Base-by-base conservation (phyloP, 768 basidiomycete species). In the Nidularia pulvinata region DNA sequence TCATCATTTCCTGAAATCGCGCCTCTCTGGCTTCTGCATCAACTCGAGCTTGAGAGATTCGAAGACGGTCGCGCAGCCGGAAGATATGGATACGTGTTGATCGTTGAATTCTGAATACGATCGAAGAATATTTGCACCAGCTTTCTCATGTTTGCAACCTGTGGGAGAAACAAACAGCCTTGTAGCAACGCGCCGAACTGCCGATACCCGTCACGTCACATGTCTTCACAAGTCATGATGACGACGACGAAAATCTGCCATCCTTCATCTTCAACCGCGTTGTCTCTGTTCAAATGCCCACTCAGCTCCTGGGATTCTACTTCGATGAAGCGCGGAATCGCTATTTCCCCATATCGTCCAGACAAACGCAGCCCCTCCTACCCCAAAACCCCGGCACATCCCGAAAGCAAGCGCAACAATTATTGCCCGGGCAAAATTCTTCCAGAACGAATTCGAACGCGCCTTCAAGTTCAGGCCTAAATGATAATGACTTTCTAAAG, bases 341-440 rank as follows among this genome's bases (percentile, higher is more conserved):
- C 7, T 86, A 87, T 63, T 87, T 85, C 58, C 81, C 85, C 22
- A 34, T 76, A 10, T 73, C 78, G 22, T 78, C 78, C 1, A 70
- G 65, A 37, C 76, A 70, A 37, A 66, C 64, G 50, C 45, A 45
- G 7, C 37, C 61, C 47, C 50, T 54, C 32, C 47, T 57, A 33
- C 22, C 56, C 46, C 49, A 57, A 32, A 48, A 52, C 46, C 53
- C 58, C 9, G 52, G 53, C 42, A 14, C 58, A 22, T 30, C 25
- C 25, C 25, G 25, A 30, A 30, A 30, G 25, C 25, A 30, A 30
- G 25, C 49, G 53, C 48, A 16, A 42, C 11, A 16, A 42, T 13
- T 4, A 42, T 16, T 42, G 4, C 11, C 16, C 5, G 16, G 39
- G 39, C 39, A 16, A 11, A 11, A 3, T 42, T 16, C 39, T 42